Evolutionary conservation across 805 yeast genomes (phyloP), one percentile per base, ranked within the genome.

Genomic region (Sugiyamaella mastotermitis): DNA sequence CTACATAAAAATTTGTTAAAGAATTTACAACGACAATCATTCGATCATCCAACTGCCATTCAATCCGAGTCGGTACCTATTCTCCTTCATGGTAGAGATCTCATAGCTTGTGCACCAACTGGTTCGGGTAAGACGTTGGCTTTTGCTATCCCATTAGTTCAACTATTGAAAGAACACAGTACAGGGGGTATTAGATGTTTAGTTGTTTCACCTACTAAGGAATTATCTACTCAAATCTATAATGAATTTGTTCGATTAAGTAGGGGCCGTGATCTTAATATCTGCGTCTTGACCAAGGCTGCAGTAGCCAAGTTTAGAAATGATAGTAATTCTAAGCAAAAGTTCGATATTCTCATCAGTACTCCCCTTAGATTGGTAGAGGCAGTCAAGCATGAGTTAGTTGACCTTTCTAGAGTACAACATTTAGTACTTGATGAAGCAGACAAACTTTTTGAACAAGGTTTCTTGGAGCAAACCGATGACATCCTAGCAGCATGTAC

Each of bases 91-190:
- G 71, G 68, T 20, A 73, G 94, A 42, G 97, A 90, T 56, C 57
- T 92, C 23, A 67, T 92, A 30, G 94, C 95, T 1, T 85, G 96
- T 69, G 97, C 97, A 0, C 97, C 97, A 33, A 92, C 98, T 1
- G 98, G 98, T 51, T 86, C 97, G 3, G 98, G 98, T 68, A 92
- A 92, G 58, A 92, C 98, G 0, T 66, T 92, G 34, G 94, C 97
- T 21, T 92, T 83, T 56, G 64, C 84, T 40, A 74, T 87, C 13
- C 98, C 99, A 3, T 51, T 90, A 50, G 61, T 92, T 15, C 92
- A 84, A 49, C 63, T 64, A 41, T 57, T 72, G 14, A 50, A 58
- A 17, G 58, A 65, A 41, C 51, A 55, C 46, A 32, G 50, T 54
- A 20, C 50, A 9, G 35, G 46, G 10, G 83, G 83, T 1, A 66